A percentile compares a stretch with the other conserved stretches of the same genome.
These are phyloP conservation scores for Pythium chondricola DNA, from an alignment of 352 stramenopile genomes.

Conservation along the genomic window DNA sequence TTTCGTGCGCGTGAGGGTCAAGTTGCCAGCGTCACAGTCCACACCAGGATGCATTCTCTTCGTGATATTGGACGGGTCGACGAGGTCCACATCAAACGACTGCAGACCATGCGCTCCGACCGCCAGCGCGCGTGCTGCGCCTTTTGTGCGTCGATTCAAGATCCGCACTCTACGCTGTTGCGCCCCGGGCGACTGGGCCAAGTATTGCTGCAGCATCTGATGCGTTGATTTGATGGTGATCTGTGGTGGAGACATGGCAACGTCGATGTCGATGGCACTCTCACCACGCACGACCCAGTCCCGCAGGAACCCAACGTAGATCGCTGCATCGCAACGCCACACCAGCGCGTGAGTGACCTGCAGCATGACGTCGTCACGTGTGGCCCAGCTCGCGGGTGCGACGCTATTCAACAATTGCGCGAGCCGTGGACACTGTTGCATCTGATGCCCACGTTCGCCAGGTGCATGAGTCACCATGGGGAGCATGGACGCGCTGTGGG, in stretches of 20 bases:
- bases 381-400: constrained; percentile 9
- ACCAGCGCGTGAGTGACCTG: constrained; percentile 17
- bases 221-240: constrained; percentile 7
- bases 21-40: constrained; percentile 20
- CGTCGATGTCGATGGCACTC: constrained; percentile 19
- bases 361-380: constrained; percentile 23
- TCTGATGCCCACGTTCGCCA: constrained; percentile 15
- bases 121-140: constrained; percentile 4
- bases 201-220: neutral
- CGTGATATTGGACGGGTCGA: constrained; percentile 3
- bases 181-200: neutral
- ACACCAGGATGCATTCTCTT: constrained; percentile 7
- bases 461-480: constrained; percentile 10
- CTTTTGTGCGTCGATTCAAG: constrained; percentile 8
- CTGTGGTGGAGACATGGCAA: constrained; percentile 12
- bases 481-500: constrained; percentile 6
- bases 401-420: neutral
- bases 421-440: constrained; percentile 16
- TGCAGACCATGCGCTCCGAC: neutral
- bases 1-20: constrained; percentile 11
- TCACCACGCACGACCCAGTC: constrained; percentile 24
- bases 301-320: constrained; percentile 20
- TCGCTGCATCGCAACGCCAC: constrained; percentile 9
- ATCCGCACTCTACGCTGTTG: neutral
- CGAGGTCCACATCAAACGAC: constrained; percentile 18